Evolutionary conservation across 148 eudicot genomes (phyloP).

Genomic region (Persicaria tinctoria): DNA sequence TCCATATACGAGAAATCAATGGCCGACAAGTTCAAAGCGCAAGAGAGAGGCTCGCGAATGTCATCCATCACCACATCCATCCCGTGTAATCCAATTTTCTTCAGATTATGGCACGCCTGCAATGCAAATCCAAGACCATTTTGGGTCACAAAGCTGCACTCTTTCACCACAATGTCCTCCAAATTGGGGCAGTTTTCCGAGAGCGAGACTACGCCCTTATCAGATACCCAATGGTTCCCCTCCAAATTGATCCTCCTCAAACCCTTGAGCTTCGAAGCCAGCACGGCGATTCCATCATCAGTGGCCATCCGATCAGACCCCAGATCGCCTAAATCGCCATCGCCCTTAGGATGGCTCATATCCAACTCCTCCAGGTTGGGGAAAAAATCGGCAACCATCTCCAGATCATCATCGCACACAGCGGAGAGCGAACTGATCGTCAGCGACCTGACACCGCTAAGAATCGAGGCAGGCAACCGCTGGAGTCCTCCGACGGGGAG

Average conservation of each 20-base stretch:
- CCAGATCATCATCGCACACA: constrained; percentile 31
- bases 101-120: constrained; percentile 27
- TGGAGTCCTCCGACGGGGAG: constrained; percentile 28
- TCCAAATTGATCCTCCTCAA: no score
- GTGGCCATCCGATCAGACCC: constrained; percentile 15
- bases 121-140: constrained; percentile 28
- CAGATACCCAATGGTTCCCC: constrained; percentile 26
- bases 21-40: constrained; percentile 25
- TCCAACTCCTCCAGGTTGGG: constrained; percentile 42
- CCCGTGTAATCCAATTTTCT: constrained; percentile 17
- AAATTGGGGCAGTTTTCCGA: constrained; percentile 35
- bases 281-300: constrained; percentile 23
- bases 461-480: constrained; percentile 17
- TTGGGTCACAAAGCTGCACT: constrained; percentile 35
- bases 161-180: constrained; percentile 28
- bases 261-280: no score
- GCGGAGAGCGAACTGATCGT: constrained; percentile 18
- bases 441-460: constrained; percentile 29
- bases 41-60: constrained; percentile 18
- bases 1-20: constrained; percentile 29
- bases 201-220: constrained; percentile 36
- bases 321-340: background rate
- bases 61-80: constrained; percentile 23
- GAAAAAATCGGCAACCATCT: constrained; percentile 19
- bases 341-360: constrained; percentile 19